Percentiles rank a stretch among this genome's conserved stretches.
These are phyloP conservation scores for Solanum sejunctum DNA, from an alignment of 257 asterid genomes.

Conservation along the genomic window DNA sequence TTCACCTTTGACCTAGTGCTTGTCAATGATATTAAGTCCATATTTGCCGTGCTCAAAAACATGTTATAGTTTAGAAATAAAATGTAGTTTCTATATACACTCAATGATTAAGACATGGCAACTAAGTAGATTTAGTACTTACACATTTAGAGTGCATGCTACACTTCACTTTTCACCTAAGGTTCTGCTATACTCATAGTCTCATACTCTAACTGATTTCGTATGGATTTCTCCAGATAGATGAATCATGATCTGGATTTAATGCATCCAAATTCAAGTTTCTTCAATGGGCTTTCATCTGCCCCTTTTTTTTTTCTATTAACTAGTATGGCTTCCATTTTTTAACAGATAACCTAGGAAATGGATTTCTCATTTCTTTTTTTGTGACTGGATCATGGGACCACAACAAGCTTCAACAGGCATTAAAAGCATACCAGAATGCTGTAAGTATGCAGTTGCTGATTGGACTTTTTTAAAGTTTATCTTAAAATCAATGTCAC, in stretches of 20 bases:
- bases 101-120: neutral
- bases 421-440: slow-evolving; percentile 89
- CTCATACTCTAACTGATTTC: neutral
- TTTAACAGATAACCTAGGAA: slow-evolving; percentile 74
- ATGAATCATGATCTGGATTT: neutral
- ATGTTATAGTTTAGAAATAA: neutral
- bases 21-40: neutral
- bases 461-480: neutral
- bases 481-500: neutral
- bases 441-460: slow-evolving; percentile 50
- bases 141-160: neutral
- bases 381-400: slow-evolving; percentile 88
- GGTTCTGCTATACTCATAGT: neutral
- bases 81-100: neutral
- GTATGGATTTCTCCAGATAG: neutral
- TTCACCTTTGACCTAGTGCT: neutral
- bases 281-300: neutral
- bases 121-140: neutral
- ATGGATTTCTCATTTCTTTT: slow-evolving; percentile 80
- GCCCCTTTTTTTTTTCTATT: neutral
- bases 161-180: neutral
- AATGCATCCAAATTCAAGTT: neutral
- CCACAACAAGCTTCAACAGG: slow-evolving; percentile 56
- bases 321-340: neutral
- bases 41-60: neutral